Evolutionary conservation across 176 grass and related monocot species (phyloP).

Genomic region (Miscanthus lutarioriparius): DNA sequence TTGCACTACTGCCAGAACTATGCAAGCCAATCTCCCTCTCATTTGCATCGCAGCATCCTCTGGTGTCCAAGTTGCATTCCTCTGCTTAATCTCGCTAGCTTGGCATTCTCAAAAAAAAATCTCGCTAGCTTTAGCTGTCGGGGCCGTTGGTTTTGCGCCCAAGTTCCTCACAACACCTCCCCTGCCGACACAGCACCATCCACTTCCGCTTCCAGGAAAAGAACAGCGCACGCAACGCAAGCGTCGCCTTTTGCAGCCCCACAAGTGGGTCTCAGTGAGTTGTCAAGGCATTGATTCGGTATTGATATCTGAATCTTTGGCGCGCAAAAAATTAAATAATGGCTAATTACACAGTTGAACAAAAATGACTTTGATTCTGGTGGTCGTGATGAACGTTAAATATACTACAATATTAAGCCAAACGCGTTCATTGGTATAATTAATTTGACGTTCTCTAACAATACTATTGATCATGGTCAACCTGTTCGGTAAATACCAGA

Average conservation of each 20-base stretch:
- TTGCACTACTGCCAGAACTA: not conserved
- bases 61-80: constrained; percentile 12
- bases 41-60: not conserved
- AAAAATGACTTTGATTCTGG: too few species aligned
- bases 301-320: too few species aligned
- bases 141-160: not conserved
- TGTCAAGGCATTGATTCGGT: too few species aligned
- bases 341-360: too few species aligned
- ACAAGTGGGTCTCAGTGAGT: constrained; percentile 8
- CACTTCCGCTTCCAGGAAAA: constrained; percentile 10
- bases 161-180: not conserved
- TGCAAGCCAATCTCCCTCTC: not conserved
- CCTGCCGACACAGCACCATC: not conserved
- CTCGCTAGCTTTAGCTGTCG: constrained; percentile 25
- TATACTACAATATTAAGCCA: too few species aligned
- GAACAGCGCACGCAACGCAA: not conserved
- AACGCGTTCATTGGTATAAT: too few species aligned
- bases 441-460: too few species aligned
- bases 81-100: not conserved
- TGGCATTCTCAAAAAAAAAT: too few species aligned
- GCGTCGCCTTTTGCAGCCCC: not conserved
- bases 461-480: too few species aligned
- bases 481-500: too few species aligned
- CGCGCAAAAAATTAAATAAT: too few species aligned
- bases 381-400: too few species aligned